phyloP scores from a whole-genome alignment of 257 asterid genomes.

The Marsdenia floribunda region DNA sequence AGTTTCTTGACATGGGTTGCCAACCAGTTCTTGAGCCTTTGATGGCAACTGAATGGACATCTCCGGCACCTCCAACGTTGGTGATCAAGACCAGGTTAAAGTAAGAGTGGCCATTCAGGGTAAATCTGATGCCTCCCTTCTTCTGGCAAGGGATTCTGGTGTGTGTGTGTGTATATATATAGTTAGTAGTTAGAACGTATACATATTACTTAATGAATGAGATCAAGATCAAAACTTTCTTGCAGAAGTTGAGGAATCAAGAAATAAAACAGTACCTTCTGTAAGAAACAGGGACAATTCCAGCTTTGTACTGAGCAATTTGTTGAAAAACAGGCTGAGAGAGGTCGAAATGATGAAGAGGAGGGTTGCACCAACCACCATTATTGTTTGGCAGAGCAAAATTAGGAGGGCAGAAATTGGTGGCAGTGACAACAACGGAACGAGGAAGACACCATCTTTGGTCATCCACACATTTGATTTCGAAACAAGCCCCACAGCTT shows the following conservation, averaged over 20 bases:
- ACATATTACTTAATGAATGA: not conserved
- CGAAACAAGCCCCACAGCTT: conserved; percentile 33
- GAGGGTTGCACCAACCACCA: conserved; percentile 35
- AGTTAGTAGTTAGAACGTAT: too few relatives aligned
- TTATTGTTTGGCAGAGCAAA: conserved; percentile 17
- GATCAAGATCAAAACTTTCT: not conserved
- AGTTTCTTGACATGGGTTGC: conserved; percentile 49
- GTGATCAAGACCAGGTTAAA: conserved; percentile 50
- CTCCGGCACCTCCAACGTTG: conserved; percentile 55
- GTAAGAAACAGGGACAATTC: conserved; percentile 30
- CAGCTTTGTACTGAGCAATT: conserved; percentile 28
- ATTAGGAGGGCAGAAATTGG: conserved; percentile 34
- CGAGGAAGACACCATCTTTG: conserved; percentile 20
- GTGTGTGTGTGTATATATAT: too few relatives aligned
- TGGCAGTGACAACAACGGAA: conserved; percentile 25
- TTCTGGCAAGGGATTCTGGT: conserved; percentile 44
- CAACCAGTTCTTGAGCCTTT: conserved; percentile 41
- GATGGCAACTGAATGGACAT: conserved; percentile 39
- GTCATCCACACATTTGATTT: conserved; percentile 23
- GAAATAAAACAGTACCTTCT: conserved; percentile 15
- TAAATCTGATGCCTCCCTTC: conserved; percentile 49
- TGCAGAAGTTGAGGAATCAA: not conserved
- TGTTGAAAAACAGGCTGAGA: conserved; percentile 28
- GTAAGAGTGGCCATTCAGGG: conserved; percentile 50
- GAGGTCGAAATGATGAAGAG: conserved; percentile 30